Percentiles rank a stretch among this genome's conserved stretches.
Evolutionary conservation across 345 rosid genomes (phyloP).

Genomic region (Cardiospermum halicacabum): DNA sequence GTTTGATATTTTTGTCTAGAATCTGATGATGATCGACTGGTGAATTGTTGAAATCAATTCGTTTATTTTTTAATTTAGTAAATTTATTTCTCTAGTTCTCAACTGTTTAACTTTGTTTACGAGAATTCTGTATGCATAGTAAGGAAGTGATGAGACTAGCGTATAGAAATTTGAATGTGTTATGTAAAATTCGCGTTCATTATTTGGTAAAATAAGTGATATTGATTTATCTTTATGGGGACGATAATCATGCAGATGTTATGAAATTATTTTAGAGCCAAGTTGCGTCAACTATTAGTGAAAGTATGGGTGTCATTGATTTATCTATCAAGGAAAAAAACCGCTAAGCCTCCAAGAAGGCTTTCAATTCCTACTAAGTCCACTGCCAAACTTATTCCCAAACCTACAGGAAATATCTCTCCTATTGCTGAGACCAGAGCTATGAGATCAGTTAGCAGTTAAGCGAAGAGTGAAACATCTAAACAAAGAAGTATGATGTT

Average conservation of each 20-base stretch:
- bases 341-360: slow-evolving; percentile 81
- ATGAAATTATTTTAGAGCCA: slow-evolving; percentile 30
- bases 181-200: no score
- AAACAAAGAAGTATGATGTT: slow-evolving; percentile 44
- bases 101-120: neutral
- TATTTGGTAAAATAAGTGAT: no score
- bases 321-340: slow-evolving; percentile 59
- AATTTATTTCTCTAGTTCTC: neutral
- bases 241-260: no score
- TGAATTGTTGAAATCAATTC: neutral
- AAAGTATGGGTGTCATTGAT: slow-evolving; percentile 68
- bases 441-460: slow-evolving; percentile 32
- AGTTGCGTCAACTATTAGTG: slow-evolving; percentile 49
- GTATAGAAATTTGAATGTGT: neutral
- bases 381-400: slow-evolving; percentile 29
- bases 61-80: neutral
- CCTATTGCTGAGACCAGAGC: slow-evolving; percentile 54
- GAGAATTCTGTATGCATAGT: neutral
- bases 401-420: slow-evolving; percentile 32
- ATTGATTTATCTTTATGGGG: no score
- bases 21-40: neutral
- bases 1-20: no score
- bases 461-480: slow-evolving; percentile 49
- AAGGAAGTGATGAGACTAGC: neutral
- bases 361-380: slow-evolving; percentile 64